Base-by-base conservation (phyloP, 345 rosid genomes). In the Mangifera indica region DNA sequence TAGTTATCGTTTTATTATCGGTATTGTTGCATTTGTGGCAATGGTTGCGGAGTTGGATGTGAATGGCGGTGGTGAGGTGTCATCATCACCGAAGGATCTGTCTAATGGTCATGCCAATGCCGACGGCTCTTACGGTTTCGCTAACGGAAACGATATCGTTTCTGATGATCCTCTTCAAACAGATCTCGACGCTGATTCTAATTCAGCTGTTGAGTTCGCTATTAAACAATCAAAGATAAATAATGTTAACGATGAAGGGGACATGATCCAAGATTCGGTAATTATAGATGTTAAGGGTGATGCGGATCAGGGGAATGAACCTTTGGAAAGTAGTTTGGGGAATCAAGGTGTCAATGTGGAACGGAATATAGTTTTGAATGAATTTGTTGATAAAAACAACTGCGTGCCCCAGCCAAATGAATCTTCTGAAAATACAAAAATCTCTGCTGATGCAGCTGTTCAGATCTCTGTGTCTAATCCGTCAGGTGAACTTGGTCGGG, bases 21-120 rank as follows among this genome's bases (percentile, higher is more conserved):
- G 48, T 9, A 18, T 46, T 17, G 5, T 64, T 60, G 9, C 45
- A 22, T 46, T 44, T 64, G 14, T 48, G n/a, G 77, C 67, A 75
- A 89, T 89, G 93, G 77, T 82, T 74, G 84, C 78, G 75, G 93
- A 85, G 78, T 82, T 76, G 34, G 85, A 79, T 70, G 83, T 78
- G 58, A 76, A 69, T 70, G 85, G 69, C 34, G 72, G 71, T 29
- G 32, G 32, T 66, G 87, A 52, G 71, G 66, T 70, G 42, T 21
- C 66, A 17, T 29, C 32, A 29, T 42, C 75, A 5, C 76, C 70
- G 56, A 77, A 77, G 66, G 88, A 84, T 77, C 86, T 79, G 45
- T 79, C 74, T 3, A 75, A 83, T 49, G 83, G 81, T 63, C 71
- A 80, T 78, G 81, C 74, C 63, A 89, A 82, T 44, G 54, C 76